phyloP scores from a whole-genome alignment of 768 basidiomycete species.

The Termitomyces sp. region DNA sequence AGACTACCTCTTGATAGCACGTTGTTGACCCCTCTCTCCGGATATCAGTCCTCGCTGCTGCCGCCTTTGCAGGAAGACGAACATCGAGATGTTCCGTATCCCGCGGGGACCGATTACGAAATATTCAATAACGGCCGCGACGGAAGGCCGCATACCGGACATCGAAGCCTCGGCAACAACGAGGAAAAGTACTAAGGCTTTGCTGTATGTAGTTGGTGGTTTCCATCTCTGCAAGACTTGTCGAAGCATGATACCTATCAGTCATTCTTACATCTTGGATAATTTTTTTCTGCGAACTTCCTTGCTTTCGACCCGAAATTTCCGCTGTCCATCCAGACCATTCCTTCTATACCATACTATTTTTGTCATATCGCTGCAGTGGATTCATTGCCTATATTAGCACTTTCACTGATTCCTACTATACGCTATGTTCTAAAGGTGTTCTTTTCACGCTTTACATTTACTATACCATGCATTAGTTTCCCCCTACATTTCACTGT shows the following conservation, averaged over 20 bases:
- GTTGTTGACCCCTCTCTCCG: conserved; percentile 64
- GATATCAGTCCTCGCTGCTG: conserved; percentile 44
- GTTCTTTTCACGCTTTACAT: conserved; percentile 2
- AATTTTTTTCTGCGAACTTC: not conserved
- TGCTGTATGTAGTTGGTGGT: not conserved
- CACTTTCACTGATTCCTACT: conserved; percentile 1
- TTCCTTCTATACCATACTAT: conserved; percentile 14
- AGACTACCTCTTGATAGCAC: conserved; percentile 62
- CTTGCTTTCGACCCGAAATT: conserved; percentile 2
- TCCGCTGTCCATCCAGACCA: conserved; percentile 5
- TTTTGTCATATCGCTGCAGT: conserved; percentile 7
- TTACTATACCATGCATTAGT: conserved; percentile 7
- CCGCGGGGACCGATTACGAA: conserved; percentile 25
- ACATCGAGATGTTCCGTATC: conserved; percentile 17
- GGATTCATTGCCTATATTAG: conserved; percentile 15
- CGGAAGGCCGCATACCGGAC: conserved; percentile 36
- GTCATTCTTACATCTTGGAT: conserved; percentile 2
- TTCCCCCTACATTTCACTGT: conserved; percentile 6
- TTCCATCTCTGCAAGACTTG: not conserved
- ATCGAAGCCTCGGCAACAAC: conserved; percentile 29
- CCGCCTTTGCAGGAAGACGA: conserved; percentile 23
- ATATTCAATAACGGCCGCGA: conserved; percentile 34
- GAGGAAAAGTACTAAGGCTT: conserved; percentile 22
- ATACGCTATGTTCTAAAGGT: conserved; percentile 8
- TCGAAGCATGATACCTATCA: conserved; percentile 2